A percentile compares a stretch with the other conserved stretches of the same genome.
Evolutionary conservation across 345 rosid species (phyloP).

Genomic region (Cardamine resedifolia): DNA sequence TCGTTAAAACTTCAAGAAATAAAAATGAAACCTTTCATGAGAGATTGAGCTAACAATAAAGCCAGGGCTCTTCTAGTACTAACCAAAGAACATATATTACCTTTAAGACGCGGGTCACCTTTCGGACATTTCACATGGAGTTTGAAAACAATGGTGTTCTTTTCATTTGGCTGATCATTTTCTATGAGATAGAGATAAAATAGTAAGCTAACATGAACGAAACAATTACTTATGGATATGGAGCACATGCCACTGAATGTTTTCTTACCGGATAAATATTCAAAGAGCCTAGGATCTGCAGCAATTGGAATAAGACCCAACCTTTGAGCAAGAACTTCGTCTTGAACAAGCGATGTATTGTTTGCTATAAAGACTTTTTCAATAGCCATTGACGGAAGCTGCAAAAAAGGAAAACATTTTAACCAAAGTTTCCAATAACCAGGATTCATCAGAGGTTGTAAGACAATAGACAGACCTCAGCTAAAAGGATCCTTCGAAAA

Average conservation of each 20-base stretch:
- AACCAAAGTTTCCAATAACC: not conserved
- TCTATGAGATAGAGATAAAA: slow-evolving; percentile 41
- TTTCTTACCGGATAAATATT: slow-evolving; percentile 68
- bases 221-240: not conserved
- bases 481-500: slow-evolving; percentile 81
- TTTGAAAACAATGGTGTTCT: slow-evolving; percentile 89
- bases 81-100: slow-evolving; percentile 41
- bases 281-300: slow-evolving; percentile 79
- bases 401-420: slow-evolving; percentile 12
- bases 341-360: slow-evolving; percentile 79
- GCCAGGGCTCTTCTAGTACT: not conserved
- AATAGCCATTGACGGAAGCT: slow-evolving; percentile 90
- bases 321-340: slow-evolving; percentile 88
- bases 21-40: too few species aligned
- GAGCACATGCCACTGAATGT: not conserved
- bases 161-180: slow-evolving; percentile 79
- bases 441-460: not conserved
- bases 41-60: too few species aligned
- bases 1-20: too few species aligned
- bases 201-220: not conserved
- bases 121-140: slow-evolving; percentile 67
- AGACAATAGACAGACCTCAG: slow-evolving; percentile 61
- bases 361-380: slow-evolving; percentile 81
- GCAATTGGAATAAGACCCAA: slow-evolving; percentile 79
- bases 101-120: slow-evolving; percentile 55